phyloP scores from a whole-genome alignment of 108 stramenopile species.

The Phaeodactylum tricornutum region DNA sequence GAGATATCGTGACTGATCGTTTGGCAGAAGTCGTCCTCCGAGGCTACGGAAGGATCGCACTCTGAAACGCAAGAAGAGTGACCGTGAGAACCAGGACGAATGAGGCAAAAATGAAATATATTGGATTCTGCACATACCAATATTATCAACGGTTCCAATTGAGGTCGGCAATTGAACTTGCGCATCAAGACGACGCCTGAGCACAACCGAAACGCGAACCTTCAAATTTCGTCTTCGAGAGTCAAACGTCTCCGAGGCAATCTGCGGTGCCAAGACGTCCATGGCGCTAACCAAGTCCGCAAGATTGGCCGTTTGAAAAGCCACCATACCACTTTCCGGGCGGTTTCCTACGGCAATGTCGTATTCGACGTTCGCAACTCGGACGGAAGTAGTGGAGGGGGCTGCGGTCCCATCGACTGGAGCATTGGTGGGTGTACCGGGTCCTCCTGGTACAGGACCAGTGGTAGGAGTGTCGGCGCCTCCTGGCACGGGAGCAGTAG shows the following conservation, averaged over 20 bases:
- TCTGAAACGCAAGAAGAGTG: too few relatives aligned
- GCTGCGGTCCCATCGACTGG: too few relatives aligned
- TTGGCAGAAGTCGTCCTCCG: conserved; percentile 10
- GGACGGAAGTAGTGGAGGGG: neutral
- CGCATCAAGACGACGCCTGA: too few relatives aligned
- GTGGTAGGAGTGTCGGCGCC: too few relatives aligned
- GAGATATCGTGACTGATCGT: conserved; percentile 1
- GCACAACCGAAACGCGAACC: neutral
- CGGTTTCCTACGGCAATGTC: conserved; percentile 4
- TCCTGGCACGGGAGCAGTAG: too few relatives aligned
- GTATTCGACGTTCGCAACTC: conserved; percentile 1
- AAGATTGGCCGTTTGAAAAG: neutral
- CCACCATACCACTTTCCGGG: too few relatives aligned
- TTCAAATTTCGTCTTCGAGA: neutral
- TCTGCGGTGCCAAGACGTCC: conserved; percentile 13
- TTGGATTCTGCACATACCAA: too few relatives aligned
- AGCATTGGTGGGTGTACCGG: neutral
- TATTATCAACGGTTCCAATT: neutral
- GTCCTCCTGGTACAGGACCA: too few relatives aligned
- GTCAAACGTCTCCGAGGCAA: conserved; percentile 9
- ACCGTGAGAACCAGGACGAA: too few relatives aligned
- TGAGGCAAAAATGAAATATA: too few relatives aligned
- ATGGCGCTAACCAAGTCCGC: conserved; percentile 19
- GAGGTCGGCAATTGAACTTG: neutral
- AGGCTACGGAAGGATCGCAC: too few relatives aligned